A percentile compares a stretch with the other conserved stretches of the same genome.
These are phyloP conservation scores for Eurotiales sp. DNA, from an alignment of 2,329 filamentous ascomycete genomes.

Conservation along the genomic window DNA sequence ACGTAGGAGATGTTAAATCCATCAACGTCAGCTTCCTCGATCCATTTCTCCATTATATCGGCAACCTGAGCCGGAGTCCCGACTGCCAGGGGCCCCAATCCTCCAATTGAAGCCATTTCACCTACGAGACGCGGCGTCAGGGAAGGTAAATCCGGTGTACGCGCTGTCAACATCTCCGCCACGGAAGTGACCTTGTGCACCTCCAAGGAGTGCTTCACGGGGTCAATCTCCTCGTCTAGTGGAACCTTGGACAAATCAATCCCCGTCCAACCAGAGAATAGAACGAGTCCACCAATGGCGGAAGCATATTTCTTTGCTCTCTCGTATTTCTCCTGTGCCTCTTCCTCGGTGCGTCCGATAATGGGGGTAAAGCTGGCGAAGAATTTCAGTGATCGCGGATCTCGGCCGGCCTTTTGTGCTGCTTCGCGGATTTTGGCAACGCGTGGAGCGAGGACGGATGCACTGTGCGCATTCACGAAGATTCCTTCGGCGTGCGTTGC, in stretches of 20 bases:
- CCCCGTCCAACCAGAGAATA: slow-evolving; percentile 75
- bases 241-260: slow-evolving; percentile 59
- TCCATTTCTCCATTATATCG: slow-evolving; percentile 47
- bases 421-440: slow-evolving; percentile 61
- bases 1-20: slow-evolving; percentile 46
- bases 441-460: slow-evolving; percentile 57
- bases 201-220: slow-evolving; percentile 52
- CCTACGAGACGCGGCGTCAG: slow-evolving; percentile 47
- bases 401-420: slow-evolving; percentile 54
- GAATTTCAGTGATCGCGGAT: slow-evolving; percentile 62
- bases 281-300: slow-evolving; percentile 62
- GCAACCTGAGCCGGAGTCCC: slow-evolving; percentile 46
- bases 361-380: slow-evolving; percentile 64
- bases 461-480: slow-evolving; percentile 64
- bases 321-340: slow-evolving; percentile 60
- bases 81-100: slow-evolving; percentile 47
- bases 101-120: slow-evolving; percentile 47
- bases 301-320: slow-evolving; percentile 61
- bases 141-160: slow-evolving; percentile 45
- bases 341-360: slow-evolving; percentile 61
- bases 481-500: slow-evolving; percentile 68
- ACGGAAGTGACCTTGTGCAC: slow-evolving; percentile 50
- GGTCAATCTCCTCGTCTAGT: slow-evolving; percentile 59
- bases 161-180: slow-evolving; percentile 48
- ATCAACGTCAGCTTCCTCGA: slow-evolving; percentile 41